These are phyloP conservation scores for Berberis thunbergii DNA, from an alignment of 164 flowering plant genomes.

Conservation along the genomic window DNA sequence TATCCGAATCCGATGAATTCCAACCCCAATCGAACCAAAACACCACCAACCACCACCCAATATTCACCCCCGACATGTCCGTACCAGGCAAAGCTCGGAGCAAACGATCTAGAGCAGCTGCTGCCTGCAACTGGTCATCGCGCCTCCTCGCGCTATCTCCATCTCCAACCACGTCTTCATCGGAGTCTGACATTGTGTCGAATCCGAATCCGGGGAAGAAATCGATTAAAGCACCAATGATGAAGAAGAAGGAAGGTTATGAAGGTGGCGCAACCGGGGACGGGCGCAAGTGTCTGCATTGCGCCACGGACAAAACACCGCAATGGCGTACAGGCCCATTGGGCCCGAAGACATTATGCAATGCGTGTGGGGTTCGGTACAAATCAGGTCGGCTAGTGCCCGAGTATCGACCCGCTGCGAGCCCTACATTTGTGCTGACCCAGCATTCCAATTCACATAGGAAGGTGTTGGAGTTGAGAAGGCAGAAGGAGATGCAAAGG, in stretches of 20 bases:
- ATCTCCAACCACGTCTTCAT: conserved; percentile 21
- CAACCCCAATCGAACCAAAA: conserved; percentile 9
- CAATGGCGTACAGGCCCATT: conserved; percentile 96
- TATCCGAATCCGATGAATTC: conserved; percentile 8
- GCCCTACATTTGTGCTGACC: conserved; percentile 71
- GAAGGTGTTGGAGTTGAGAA: conserved; percentile 80
- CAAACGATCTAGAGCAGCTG: conserved; percentile 82
- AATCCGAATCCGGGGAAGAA: conserved; percentile 7
- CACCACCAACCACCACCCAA: conserved; percentile 11
- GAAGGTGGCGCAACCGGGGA: conserved; percentile 5
- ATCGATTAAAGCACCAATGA: conserved; percentile 14
- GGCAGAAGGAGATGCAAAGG: conserved; percentile 62
- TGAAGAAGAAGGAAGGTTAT: conserved; percentile 19
- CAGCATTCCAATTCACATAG: conserved; percentile 90
- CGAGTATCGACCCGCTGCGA: conserved; percentile 89
- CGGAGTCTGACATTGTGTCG: conserved; percentile 12
- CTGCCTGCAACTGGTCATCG: conserved; percentile 62
- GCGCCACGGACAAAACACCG: conserved; percentile 85
- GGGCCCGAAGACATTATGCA: conserved; percentile 92
- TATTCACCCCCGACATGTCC: conserved; percentile 38
- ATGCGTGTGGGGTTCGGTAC: conserved; percentile 89
- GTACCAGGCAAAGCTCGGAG: conserved; percentile 88
- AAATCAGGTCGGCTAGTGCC: conserved; percentile 95
- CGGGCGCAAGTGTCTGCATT: conserved; percentile 71
- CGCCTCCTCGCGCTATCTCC: conserved; percentile 45